A percentile compares a stretch with the other conserved stretches of the same genome.
phyloP scores from a whole-genome alignment of 768 basidiomycete genomes.

The Leccinellum albellum region DNA sequence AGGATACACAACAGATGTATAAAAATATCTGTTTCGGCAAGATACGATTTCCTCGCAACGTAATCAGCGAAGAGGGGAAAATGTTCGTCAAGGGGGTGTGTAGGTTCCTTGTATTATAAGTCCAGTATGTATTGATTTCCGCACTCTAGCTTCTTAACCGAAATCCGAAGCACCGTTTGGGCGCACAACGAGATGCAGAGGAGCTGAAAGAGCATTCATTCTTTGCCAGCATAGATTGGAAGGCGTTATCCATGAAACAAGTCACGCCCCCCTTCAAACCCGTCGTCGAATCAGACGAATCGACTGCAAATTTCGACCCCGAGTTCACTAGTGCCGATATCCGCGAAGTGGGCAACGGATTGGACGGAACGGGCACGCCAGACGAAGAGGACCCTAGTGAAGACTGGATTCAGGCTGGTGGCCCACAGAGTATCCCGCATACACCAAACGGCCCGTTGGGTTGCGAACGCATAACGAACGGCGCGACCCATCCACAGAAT shows the following conservation, averaged over 20 bases:
- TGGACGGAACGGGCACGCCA: conserved; percentile 42
- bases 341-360: conserved; percentile 57
- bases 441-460: conserved; percentile 79
- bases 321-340: conserved; percentile 96
- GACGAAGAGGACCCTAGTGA: conserved; percentile 69
- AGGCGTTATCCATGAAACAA: conserved; percentile 78
- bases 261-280: conserved; percentile 98
- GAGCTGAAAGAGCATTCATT: conserved; percentile 97
- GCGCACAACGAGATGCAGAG: conserved; percentile 83
- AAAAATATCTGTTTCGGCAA: conserved; percentile 98
- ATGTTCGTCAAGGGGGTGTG: conserved; percentile 97
- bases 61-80: conserved; percentile 97
- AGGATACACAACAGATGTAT: conserved; percentile 99
- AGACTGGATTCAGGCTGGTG: conserved; percentile 44
- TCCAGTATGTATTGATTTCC: conserved; percentile 12
- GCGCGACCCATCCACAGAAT: conserved; percentile 9
- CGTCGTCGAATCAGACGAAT: conserved; percentile 95
- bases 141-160: conserved; percentile 83
- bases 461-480: conserved; percentile 39
- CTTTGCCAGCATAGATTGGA: conserved; percentile 91
- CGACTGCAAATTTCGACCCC: conserved; percentile 96
- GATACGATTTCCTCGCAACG: conserved; percentile 95
- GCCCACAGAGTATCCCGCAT: conserved; percentile 37
- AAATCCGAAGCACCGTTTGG: conserved; percentile 96
- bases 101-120: conserved; percentile 20